Conservation (phyloP, 805 yeast genomes). For the Nakazawaea ernobii region DNA sequence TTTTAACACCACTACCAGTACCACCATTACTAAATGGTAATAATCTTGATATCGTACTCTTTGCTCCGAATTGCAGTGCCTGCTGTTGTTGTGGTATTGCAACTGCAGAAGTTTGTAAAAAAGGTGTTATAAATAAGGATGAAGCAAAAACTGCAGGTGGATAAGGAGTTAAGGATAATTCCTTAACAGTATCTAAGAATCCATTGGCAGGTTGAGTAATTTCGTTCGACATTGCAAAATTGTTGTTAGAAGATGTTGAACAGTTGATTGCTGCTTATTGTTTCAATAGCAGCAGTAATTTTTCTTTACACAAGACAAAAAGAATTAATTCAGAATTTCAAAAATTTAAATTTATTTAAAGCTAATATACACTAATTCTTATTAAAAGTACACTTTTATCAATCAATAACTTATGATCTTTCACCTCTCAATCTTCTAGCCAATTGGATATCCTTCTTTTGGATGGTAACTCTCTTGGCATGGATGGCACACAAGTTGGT, state of each 20-base stretch:
- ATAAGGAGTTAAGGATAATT: conserved; percentile 30
- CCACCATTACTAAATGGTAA: conserved; percentile 11
- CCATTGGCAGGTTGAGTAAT: neutral
- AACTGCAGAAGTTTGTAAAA: conserved; percentile 17
- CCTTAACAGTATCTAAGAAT: conserved; percentile 12
- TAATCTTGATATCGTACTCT: neutral
- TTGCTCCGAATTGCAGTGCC: conserved; percentile 11
- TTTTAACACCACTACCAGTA: conserved; percentile 3
- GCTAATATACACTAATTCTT: conserved; percentile 10
- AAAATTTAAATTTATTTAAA: neutral
- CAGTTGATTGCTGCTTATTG: neutral
- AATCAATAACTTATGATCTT: conserved; percentile 52
- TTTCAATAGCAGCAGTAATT: no score
- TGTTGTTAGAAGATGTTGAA: no score
- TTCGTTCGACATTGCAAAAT: neutral
- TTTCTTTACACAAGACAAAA: neutral
- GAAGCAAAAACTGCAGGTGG: conserved; percentile 29
- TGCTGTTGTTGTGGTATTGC: conserved; percentile 15
- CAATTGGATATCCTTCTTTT: conserved; percentile 96
- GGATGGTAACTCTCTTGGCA: conserved; percentile 98
- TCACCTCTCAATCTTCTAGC: conserved; percentile 98
- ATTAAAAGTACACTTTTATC: conserved; percentile 7
- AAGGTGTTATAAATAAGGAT: conserved; percentile 29
- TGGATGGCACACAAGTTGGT: conserved; percentile 98
- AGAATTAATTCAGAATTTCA: no score